These are phyloP conservation scores for Furcasterigmium furcatum DNA, from an alignment of 2,329 filamentous ascomycete species.

Conservation along the genomic window DNA sequence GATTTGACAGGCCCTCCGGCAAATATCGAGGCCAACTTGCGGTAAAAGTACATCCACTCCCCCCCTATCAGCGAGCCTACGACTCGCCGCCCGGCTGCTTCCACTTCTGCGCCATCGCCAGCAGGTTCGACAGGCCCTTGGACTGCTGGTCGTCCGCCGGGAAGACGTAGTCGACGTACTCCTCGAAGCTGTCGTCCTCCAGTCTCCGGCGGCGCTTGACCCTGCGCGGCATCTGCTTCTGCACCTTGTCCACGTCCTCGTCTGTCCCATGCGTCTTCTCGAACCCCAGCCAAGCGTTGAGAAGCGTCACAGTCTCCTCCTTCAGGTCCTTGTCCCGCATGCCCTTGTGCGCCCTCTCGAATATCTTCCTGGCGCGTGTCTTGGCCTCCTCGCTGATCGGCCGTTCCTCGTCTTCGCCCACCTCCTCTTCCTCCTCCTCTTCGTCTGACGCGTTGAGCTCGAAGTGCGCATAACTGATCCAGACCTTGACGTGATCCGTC, in stretches of 20 bases:
- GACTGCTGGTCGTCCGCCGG: slow-evolving; percentile 89
- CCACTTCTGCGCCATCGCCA: slow-evolving; percentile 86
- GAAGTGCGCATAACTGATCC: slow-evolving; percentile 98
- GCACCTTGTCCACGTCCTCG: slow-evolving; percentile 76
- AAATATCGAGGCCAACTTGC: too few relatives aligned
- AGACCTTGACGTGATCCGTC: slow-evolving; percentile 99
- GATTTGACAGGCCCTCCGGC: too few relatives aligned
- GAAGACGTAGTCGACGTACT: slow-evolving; percentile 97
- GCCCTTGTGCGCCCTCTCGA: slow-evolving; percentile 77
- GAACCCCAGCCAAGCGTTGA: slow-evolving; percentile 91
- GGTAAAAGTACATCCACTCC: too few relatives aligned
- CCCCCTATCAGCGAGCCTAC: too few relatives aligned
- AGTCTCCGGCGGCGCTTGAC: slow-evolving; percentile 90
- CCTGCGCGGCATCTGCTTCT: slow-evolving; percentile 89
- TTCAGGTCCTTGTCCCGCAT: slow-evolving; percentile 91
- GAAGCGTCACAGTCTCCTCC: slow-evolving; percentile 87
- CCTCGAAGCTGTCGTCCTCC: slow-evolving; percentile 91
- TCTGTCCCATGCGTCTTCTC: slow-evolving; percentile 78
- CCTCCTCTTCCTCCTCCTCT: slow-evolving; percentile 55
- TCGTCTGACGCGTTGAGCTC: slow-evolving; percentile 90
- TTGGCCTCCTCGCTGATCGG: slow-evolving; percentile 82
- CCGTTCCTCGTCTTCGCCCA: slow-evolving; percentile 60
- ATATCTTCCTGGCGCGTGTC: slow-evolving; percentile 74
- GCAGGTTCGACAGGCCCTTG: slow-evolving; percentile 76
- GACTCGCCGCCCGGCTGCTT: slow-evolving; percentile 58